Evolutionary conservation across 2,329 filamentous ascomycete genomes (phyloP), one percentile per base, ranked within the genome.

Genomic region (Ramularia collo-cygni): DNA sequence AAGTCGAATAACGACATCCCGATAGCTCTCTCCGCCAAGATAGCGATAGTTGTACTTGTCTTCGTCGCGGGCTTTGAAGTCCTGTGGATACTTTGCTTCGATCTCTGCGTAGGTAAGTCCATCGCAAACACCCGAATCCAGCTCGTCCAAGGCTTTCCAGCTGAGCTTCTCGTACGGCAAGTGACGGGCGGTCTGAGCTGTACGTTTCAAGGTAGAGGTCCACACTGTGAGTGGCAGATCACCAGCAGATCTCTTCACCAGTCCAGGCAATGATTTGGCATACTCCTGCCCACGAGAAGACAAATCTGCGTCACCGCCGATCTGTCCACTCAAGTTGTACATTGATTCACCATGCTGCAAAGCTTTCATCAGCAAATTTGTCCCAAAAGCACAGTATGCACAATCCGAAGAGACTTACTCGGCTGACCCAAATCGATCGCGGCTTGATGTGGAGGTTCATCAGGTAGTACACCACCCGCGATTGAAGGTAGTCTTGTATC

Each of bases 41-140:
- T 98, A 98, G 42, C 92, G 87, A 68, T 98, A 98, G 70, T 98
- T 96, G 77, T 96, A 96, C 67, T 98, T 98, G 72, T 98, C 92
- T 52, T 95, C 87, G 64, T 98, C 92, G 47, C 92, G 86, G 24
- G 90, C 88, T 35, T 81, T 79, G 67, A 98, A 98, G 67, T 98
- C 92, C 53, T 95, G 89, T 0, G 92, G 92, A 61, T 86, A 96
- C 39, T 76, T 70, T 56, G 93, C 79, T 57, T 92, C 87, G 60
- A 98, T 96, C 61, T 98, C 84, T 57, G 87, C 85, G 63, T 95
- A 95, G 1, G 92, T 98, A 62, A 96, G 79, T 39, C 90, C 89
- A 57, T 98, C 92, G 67, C 92, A 98, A 34, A 96, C 86, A 36
- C 92, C 92, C 1, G 87, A 89, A 63, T 98, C 92, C 27, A 98